These are phyloP conservation scores for Aspergillus caelatus DNA, from an alignment of 2,329 filamentous ascomycete species.

Conservation along the genomic window DNA sequence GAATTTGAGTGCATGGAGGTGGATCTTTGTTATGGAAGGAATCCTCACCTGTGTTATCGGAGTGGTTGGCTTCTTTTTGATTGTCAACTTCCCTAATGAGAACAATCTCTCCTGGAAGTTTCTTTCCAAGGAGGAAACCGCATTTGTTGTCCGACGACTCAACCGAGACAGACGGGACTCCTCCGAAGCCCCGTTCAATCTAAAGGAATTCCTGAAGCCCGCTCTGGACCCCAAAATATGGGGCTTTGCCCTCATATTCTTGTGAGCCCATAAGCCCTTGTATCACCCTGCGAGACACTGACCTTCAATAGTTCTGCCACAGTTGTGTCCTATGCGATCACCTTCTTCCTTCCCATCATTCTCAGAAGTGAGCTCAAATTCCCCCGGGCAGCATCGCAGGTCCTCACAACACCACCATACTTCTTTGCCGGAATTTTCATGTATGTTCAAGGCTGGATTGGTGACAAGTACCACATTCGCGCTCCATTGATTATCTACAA, in stretches of 20 bases:
- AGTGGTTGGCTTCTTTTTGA: constrained; percentile 31
- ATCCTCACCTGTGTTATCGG: constrained; percentile 32
- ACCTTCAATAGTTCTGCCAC: constrained; percentile 43
- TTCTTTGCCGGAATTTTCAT: constrained; percentile 56
- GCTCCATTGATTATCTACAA: background rate
- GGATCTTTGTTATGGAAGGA: constrained; percentile 15
- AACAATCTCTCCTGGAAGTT: constrained; percentile 34
- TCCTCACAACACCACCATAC: constrained; percentile 72
- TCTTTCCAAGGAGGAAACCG: constrained; percentile 43
- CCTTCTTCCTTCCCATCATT: constrained; percentile 79
- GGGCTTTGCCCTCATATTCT: constrained; percentile 58
- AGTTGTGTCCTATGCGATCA: constrained; percentile 74
- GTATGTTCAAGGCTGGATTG: background rate
- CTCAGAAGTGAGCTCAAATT: constrained; percentile 66
- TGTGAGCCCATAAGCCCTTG: constrained; percentile 30
- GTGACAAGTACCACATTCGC: constrained; percentile 1
- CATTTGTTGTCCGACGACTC: constrained; percentile 55
- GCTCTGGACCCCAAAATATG: constrained; percentile 57
- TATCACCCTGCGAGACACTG: background rate
- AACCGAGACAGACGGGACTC: constrained; percentile 58
- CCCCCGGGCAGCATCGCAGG: constrained; percentile 65
- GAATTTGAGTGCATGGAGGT: constrained; percentile 1
- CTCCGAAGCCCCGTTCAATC: constrained; percentile 48
- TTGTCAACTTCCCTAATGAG: constrained; percentile 40
- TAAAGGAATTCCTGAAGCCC: constrained; percentile 51